A percentile compares a stretch with the other conserved stretches of the same genome.
phyloP scores from a whole-genome alignment of 2,329 filamentous ascomycete species.

The Atkinsonella hypoxylon region DNA sequence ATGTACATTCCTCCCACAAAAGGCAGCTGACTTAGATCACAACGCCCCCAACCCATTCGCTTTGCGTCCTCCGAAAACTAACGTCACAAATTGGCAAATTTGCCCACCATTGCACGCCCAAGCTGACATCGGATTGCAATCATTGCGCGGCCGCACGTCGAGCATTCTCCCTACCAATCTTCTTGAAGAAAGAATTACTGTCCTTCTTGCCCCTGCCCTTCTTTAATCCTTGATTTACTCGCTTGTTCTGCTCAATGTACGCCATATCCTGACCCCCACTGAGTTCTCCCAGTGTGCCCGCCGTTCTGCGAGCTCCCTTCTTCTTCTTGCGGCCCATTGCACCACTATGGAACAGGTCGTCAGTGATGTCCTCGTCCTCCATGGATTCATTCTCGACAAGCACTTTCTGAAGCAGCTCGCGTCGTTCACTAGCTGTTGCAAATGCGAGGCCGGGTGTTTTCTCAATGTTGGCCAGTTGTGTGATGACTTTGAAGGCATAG shows the following conservation, averaged over 20 bases:
- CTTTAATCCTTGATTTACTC: constrained; percentile 38
- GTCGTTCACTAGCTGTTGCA: constrained; percentile 63
- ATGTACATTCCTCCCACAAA: not conserved
- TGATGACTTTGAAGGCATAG: constrained; percentile 98
- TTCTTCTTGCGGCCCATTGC: constrained; percentile 34
- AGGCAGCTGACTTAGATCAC: not conserved
- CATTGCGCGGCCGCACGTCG: constrained; percentile 22
- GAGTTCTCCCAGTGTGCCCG: constrained; percentile 73
- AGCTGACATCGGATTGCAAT: not conserved
- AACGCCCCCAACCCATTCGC: not conserved
- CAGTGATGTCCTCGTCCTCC: constrained; percentile 54
- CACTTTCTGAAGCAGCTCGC: constrained; percentile 79
- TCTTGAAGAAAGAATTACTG: constrained; percentile 29
- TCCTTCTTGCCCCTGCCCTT: constrained; percentile 27
- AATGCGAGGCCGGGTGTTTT: constrained; percentile 72
- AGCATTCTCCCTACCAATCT: constrained; percentile 29
- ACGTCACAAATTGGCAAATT: not conserved
- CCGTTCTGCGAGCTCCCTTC: constrained; percentile 62
- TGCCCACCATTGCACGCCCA: not conserved
- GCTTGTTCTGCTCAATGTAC: constrained; percentile 77
- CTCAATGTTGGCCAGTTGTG: constrained; percentile 83
- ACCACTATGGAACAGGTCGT: constrained; percentile 29
- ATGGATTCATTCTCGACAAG: constrained; percentile 75
- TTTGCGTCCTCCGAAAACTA: not conserved
- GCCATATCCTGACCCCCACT: constrained; percentile 95